Conservation (phyloP, 2,329 filamentous ascomycete genomes). For the Elsinoe perseae region DNA sequence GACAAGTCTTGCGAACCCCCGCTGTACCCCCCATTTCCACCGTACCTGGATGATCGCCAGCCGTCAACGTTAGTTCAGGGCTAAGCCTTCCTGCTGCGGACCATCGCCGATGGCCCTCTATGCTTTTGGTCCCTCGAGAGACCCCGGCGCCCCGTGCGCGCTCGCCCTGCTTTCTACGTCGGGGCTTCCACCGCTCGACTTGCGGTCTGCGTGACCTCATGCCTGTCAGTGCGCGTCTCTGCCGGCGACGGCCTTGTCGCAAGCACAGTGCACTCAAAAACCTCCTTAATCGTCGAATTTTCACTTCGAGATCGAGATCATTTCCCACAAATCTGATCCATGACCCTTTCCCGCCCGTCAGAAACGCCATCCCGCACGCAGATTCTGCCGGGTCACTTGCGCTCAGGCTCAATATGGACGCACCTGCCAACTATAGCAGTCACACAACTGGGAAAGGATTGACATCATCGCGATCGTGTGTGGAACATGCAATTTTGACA, state of each 20-base stretch:
- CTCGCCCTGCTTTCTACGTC: background rate
- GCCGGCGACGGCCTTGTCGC: background rate
- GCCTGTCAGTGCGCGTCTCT: background rate
- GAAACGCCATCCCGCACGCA: background rate
- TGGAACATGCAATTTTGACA: constrained; percentile 4
- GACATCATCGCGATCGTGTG: background rate
- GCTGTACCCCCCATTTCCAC: background rate
- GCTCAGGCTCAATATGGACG: background rate
- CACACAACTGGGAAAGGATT: constrained; percentile 1
- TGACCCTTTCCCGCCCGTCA: background rate
- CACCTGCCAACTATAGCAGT: constrained; percentile 6
- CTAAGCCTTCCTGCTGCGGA: background rate
- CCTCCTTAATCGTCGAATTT: background rate
- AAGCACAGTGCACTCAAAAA: background rate
- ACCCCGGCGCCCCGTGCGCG: background rate
- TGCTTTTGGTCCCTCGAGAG: background rate
- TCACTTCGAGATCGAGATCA: constrained; percentile 5
- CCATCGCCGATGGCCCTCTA: constrained; percentile 8
- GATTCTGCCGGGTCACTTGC: background rate
- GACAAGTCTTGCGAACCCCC: background rate
- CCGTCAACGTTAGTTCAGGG: background rate
- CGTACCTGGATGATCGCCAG: constrained; percentile 9
- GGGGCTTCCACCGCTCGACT: background rate
- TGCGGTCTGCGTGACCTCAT: constrained; percentile 8
- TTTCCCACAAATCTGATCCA: background rate